Conservation (phyloP, 305 asterid species). For the Fraxinus nigra region DNA sequence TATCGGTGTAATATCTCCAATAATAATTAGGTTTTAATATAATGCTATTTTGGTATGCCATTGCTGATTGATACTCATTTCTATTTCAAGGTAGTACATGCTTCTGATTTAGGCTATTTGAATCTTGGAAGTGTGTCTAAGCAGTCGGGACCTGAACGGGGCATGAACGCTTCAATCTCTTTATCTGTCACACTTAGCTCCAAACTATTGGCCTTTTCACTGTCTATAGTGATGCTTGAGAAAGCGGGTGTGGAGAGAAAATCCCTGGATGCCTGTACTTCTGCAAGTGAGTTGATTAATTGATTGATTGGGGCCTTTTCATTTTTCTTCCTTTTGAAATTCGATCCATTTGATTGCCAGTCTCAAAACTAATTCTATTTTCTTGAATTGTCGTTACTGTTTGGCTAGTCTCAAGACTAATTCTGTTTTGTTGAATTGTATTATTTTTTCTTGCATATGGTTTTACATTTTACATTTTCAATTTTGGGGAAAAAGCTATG, state of each 20-base stretch:
- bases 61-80: no score
- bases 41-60: no score
- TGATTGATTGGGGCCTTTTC: background rate
- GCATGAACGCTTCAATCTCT: background rate
- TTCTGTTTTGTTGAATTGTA: no score
- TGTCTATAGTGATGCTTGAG: background rate
- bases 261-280: background rate
- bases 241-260: background rate
- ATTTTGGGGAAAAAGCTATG: no score
- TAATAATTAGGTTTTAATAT: no score
- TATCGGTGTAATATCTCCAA: no score
- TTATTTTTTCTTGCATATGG: no score
- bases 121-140: background rate
- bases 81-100: no score
- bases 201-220: background rate
- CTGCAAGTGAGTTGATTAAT: background rate
- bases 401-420: no score
- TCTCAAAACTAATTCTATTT: no score
- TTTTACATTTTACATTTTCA: no score
- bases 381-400: no score
- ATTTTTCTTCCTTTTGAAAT: background rate
- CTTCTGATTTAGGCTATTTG: background rate
- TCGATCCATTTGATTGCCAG: background rate
- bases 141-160: background rate
- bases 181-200: background rate